Evolutionary conservation across 805 yeast species (phyloP), one percentile per base, ranked within the genome.

Genomic region (Hagleromyces aurorensis): DNA sequence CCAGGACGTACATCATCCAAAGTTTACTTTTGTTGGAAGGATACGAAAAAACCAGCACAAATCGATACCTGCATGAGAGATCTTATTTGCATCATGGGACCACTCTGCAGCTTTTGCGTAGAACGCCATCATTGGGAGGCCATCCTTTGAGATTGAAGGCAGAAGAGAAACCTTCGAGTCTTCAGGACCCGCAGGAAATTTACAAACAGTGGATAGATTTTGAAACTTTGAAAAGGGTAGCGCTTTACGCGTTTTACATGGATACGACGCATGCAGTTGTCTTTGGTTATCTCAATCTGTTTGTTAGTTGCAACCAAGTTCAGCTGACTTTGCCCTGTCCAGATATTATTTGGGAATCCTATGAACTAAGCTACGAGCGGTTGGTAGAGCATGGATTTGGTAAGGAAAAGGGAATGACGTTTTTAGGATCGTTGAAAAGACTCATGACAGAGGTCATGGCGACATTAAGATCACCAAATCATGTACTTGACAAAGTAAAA

Each of bases 81-180:
- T 81, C 84, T 0, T 89, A 79, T 53, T 60, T 85, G 13, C 94
- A 85, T 50, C 95, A 84, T 52, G 94, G 91, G 4, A 79, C 94
- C 0, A 75, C 87, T 0, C 75, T 83, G 22, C 94, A 84, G 53
- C 57, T 84, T 23, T 57, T 84, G 28, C 61, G 93, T 41, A 64
- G 94, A 43, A 73, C 84, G 0, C 84, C 93, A 1, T 70, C 80
- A 1, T 55, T 84, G 19, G 86, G 86, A 9, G 86, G 86, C 0
- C 72, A 78, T 33, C 82, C 85, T 0, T 30, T 58, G 34, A 33
- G 57, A 16, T 38, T 52, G 41, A 41, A 57, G 31, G 42, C 46
- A 4, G 54, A 48, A 14, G 50, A 51, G 23, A 30, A 32, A n/a
- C 33, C 33, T 9, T 38, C 30, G 11, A 50, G 43, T 13, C 36